Evolutionary conservation across 306 rosid species (phyloP).

Genomic region (Biancaea sappan): DNA sequence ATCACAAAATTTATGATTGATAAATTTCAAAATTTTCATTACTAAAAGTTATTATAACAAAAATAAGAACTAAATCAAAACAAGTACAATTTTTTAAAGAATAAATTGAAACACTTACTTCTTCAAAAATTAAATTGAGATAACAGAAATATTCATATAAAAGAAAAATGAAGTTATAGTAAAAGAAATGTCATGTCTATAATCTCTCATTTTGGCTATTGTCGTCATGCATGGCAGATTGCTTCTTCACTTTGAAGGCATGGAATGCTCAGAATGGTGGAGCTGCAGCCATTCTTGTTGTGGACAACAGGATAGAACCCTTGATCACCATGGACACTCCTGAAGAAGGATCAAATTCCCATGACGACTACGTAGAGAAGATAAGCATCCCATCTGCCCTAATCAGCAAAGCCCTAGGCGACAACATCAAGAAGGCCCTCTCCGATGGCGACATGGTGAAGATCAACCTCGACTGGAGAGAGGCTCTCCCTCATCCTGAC

Average conservation of each 20-base stretch:
- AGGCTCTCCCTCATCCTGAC: conserved; percentile 98
- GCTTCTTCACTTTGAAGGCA: conserved; percentile 95
- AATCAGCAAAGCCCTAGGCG: conserved; percentile 79
- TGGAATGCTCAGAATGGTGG: conserved; percentile 97
- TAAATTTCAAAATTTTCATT: too few species aligned
- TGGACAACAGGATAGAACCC: conserved; percentile 71
- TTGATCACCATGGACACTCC: conserved; percentile 98
- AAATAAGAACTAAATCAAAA: too few species aligned
- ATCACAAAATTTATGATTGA: too few species aligned
- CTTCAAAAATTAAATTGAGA: too few species aligned
- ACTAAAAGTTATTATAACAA: too few species aligned
- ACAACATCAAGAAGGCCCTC: conserved; percentile 72
- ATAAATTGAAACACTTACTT: too few species aligned
- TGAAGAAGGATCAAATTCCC: conserved; percentile 65
- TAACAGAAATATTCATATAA: too few species aligned
- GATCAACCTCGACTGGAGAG: conserved; percentile 93
- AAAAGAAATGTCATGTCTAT: background rate
- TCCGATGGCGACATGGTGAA: conserved; percentile 64
- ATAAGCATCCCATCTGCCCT: conserved; percentile 89
- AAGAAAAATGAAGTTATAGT: background rate
- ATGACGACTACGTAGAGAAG: conserved; percentile 70
- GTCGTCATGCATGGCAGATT: conserved; percentile 55
- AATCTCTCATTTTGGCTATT: conserved; percentile 25
- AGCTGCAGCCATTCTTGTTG: conserved; percentile 94
- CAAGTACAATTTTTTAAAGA: too few species aligned